A percentile compares a stretch with the other conserved stretches of the same genome.
These are phyloP conservation scores for Saccharomycopsis sp. DNA, from an alignment of 805 yeast genomes.

Conservation along the genomic window DNA sequence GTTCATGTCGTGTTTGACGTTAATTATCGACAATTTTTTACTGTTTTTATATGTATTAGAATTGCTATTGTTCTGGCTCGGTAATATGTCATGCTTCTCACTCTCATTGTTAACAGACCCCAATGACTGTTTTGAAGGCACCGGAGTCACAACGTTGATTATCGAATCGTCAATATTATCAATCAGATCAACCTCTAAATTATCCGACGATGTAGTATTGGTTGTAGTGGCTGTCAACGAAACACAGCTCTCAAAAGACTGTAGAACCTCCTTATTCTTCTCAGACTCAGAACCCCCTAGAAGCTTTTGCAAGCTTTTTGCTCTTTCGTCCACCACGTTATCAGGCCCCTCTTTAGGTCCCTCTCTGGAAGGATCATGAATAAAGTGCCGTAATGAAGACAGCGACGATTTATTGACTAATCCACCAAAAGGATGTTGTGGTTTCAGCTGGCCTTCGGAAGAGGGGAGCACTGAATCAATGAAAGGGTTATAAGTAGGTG, in stretches of 20 bases:
- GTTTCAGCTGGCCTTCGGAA: neutral
- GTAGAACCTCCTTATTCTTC: neutral
- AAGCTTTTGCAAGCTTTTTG: slow-evolving; percentile 12
- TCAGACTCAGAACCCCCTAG: slow-evolving; percentile 2
- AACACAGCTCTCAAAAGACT: neutral
- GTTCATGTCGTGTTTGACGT: neutral
- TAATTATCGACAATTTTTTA: neutral
- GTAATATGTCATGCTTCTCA: slow-evolving; percentile 8
- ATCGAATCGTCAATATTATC: neutral
- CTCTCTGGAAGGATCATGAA: neutral
- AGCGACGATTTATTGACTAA: neutral
- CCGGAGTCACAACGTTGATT: neutral
- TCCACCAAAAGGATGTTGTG: neutral
- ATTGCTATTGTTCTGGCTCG: slow-evolving; percentile 6
- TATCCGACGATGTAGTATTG: neutral
- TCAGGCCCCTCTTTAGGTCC: neutral
- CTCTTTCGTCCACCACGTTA: slow-evolving; percentile 1
- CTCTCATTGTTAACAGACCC: neutral
- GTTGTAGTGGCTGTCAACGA: neutral
- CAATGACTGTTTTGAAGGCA: neutral
- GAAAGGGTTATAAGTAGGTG: neutral
- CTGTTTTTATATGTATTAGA: neutral
- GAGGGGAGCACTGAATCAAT: neutral
- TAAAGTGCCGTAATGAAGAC: neutral
- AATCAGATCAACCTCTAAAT: neutral